These are phyloP conservation scores for Nicotiana attenuata DNA, from an alignment of 257 asterid species.

Conservation along the genomic window DNA sequence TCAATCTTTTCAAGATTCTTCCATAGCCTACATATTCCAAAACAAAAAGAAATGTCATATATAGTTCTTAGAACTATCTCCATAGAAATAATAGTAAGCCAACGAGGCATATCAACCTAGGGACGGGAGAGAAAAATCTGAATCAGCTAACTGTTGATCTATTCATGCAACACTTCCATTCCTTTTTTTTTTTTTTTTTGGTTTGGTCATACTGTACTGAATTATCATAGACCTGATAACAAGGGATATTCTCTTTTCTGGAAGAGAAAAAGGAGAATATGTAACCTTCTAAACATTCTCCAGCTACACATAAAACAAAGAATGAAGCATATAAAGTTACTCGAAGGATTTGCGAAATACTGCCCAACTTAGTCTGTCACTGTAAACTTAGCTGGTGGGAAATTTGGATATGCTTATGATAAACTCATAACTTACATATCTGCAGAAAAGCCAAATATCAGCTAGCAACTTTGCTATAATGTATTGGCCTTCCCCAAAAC, in stretches of 20 bases:
- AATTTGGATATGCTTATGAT: background rate
- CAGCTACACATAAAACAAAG: background rate
- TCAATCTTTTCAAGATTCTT: conserved; percentile 10
- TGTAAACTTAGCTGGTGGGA: background rate
- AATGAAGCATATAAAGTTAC: background rate
- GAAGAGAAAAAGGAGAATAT: background rate
- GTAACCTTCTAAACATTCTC: background rate
- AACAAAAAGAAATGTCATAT: background rate
- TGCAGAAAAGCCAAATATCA: background rate
- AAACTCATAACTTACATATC: background rate
- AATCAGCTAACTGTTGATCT: background rate
- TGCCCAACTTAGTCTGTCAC: background rate
- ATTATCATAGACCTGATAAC: background rate
- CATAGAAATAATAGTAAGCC: background rate
- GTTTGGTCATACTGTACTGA: no score
- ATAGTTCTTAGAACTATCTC: background rate
- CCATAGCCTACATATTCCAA: conserved; percentile 8
- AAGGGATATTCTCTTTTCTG: background rate
- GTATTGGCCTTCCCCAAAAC: background rate
- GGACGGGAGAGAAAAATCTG: background rate
- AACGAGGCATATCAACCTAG: background rate
- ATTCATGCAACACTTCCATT: background rate
- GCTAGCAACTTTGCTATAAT: background rate
- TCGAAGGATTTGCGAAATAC: background rate
- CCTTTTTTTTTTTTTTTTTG: no score